phyloP scores from a whole-genome alignment of 2,329 filamentous ascomycete genomes.

The Colletotrichum sp. region DNA sequence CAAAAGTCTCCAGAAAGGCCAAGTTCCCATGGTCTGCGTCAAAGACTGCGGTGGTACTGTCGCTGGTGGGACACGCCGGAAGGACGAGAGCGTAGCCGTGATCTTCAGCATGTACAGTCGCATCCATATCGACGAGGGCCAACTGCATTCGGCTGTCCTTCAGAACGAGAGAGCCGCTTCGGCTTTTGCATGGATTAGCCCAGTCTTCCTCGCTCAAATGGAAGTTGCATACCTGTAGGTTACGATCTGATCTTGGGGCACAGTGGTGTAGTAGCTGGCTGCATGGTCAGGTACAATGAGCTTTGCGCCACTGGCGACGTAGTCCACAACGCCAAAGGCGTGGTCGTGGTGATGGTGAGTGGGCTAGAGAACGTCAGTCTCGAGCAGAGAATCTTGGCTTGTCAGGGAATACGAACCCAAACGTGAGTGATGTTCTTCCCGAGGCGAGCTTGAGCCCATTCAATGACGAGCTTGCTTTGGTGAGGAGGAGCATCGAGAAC shows the following conservation, averaged over 20 bases:
- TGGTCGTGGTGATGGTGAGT: neutral
- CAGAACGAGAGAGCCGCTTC: neutral
- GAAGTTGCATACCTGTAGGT: neutral
- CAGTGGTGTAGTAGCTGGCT: neutral
- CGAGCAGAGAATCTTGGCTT: neutral
- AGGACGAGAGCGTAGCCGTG: neutral
- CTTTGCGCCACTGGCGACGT: neutral
- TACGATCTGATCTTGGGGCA: neutral
- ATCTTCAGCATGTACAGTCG: neutral
- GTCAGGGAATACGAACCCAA: neutral
- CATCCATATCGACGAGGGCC: neutral
- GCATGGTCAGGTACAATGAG: neutral
- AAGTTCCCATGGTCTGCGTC: neutral
- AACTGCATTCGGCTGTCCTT: neutral
- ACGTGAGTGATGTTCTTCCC: constrained; percentile 19
- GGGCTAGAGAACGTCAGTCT: neutral
- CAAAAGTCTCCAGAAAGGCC: neutral
- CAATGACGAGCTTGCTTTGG: constrained; percentile 22
- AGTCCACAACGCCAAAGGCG: neutral
- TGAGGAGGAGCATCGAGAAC: constrained; percentile 22
- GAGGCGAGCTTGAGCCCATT: constrained; percentile 16
- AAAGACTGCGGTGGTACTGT: neutral
- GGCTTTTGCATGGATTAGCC: neutral
- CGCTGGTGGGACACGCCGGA: neutral
- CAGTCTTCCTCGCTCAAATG: neutral